phyloP scores from a whole-genome alignment of 768 basidiomycete species.

The Lentinula boryana region DNA sequence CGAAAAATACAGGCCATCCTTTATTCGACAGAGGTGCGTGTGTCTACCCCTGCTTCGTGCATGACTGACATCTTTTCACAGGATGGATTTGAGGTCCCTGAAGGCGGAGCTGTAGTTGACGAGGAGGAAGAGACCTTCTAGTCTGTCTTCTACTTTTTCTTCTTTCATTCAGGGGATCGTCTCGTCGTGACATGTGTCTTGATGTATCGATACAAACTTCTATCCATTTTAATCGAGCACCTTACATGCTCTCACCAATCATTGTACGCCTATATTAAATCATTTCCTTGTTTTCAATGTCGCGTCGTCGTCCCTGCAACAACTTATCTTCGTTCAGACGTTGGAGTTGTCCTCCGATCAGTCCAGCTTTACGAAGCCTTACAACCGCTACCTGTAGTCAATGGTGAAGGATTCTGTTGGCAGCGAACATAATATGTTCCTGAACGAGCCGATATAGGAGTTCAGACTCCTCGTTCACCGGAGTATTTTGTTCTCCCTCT shows the following conservation, averaged over 20 bases:
- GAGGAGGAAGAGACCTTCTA: conserved; percentile 10
- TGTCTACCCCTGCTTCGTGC: conserved; percentile 6
- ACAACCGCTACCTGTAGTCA: too few relatives aligned
- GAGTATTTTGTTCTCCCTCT: too few relatives aligned
- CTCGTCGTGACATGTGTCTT: background rate
- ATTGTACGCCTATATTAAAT: background rate
- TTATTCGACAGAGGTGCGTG: conserved; percentile 84
- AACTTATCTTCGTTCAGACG: too few relatives aligned
- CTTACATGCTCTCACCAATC: background rate
- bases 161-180: background rate
- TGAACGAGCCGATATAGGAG: too few relatives aligned
- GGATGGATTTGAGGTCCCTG: conserved; percentile 94
- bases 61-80: conserved; percentile 21
- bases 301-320: too few relatives aligned
- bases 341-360: too few relatives aligned
- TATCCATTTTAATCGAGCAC: background rate
- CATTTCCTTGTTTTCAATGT: too few relatives aligned
- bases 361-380: too few relatives aligned
- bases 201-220: background rate
- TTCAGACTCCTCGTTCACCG: too few relatives aligned
- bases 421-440: too few relatives aligned
- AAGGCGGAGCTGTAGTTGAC: conserved; percentile 28
- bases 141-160: background rate
- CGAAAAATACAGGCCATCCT: conserved; percentile 86
- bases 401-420: too few relatives aligned